Base-by-base conservation (phyloP, 352 stramenopile species). In the Globisporangium lucens region DNA sequence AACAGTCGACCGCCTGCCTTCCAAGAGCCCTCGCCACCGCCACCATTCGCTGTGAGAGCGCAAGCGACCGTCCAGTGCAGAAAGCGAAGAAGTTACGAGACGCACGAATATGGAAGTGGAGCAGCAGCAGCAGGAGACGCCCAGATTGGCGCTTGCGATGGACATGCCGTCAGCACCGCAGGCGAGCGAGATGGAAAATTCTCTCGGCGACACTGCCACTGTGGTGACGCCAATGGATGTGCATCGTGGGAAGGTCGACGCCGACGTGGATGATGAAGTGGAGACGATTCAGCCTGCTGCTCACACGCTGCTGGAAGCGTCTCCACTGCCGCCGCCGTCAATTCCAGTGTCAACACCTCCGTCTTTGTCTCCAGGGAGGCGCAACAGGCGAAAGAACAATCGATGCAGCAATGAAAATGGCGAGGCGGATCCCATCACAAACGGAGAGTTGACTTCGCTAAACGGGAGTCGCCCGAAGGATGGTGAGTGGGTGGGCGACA, bases 31-130 rank as follows among this genome's bases (percentile, higher is more conserved):
- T 6, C 41, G 15, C 17, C 17, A 6, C 15, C 15, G 15, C 10
- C 36, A 4, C 10, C 10, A 12, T 10, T 17, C 2, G 20, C 17
- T 9, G 20, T 22, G 56, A 47, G 15, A 27, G 53, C 9, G 13
- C 17, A 33, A 35, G 12, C 24, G 33, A 47, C n/a, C 5, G 9
- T 15, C 17, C 5, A n/a, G 10, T 9, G 59, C 17, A 56, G 59
- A 49, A n/a, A n/a, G 3, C 43, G 17, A 49, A 17, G 15, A 49
- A 20, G 17, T 17, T 49, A 47, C 22, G 29, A 51, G 20, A 36
- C 58, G 43, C 43, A 30, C 24, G 41, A 36, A 35, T 20, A 61
- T 65, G 47, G 57, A 70, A 22, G 36, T 56, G 2, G 46, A 66
- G 35, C 58, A 53, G 0, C 46, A 65, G 60, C 58, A 66, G 35